Base-by-base conservation (phyloP, 139 green algal species). In the Tetraselmis chui region DNA sequence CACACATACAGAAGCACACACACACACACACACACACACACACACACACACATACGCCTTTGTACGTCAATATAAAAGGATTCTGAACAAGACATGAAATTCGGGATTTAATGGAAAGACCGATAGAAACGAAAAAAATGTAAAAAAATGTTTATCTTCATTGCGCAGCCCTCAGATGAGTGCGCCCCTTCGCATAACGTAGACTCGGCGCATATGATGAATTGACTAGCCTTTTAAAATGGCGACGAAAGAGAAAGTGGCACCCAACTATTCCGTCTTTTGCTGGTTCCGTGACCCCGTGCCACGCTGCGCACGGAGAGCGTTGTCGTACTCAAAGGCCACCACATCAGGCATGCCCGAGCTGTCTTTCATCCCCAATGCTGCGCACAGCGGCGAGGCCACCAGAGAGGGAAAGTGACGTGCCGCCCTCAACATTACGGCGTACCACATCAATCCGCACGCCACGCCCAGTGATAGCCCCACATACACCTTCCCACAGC, bases 401-500 rank as follows among this genome's bases (percentile, higher is more conserved):
- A 25, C 45, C 45, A 67, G 45, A 5, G 45, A 5, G 45, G 45
- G 45, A 18, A 67, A 18, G 45, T 67, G 45, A 5, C 11, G 45
- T 18, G 45, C 5, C 11, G 18, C 11, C 11, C 45, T 5, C 11
- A 5, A 67, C 45, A 67, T 18, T 18, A 18, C 45, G 45, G 11
- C 45, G 45, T 78, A 28, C 82, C 82, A 85, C 25, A 67, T 18
- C 1, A 32, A 18, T 5, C 32, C 82, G 31, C 80, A 5, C 22
- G 27, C n/a, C 0, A 2, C 24, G 45, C 85, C 85, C 1, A 88
- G 45, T 2, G 24, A 75, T 24, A 78, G 59, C 1, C 79, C 85
- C 23, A 82, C 85, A 2, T 59, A 25, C 28, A 88, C 85, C 32
- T 88, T 82, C 11, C 45, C 11, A 5, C 45, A 67, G 18, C 11